Evolutionary conservation across 768 basidiomycete genomes (phyloP).

Genomic region (Hydnum rufescens): DNA sequence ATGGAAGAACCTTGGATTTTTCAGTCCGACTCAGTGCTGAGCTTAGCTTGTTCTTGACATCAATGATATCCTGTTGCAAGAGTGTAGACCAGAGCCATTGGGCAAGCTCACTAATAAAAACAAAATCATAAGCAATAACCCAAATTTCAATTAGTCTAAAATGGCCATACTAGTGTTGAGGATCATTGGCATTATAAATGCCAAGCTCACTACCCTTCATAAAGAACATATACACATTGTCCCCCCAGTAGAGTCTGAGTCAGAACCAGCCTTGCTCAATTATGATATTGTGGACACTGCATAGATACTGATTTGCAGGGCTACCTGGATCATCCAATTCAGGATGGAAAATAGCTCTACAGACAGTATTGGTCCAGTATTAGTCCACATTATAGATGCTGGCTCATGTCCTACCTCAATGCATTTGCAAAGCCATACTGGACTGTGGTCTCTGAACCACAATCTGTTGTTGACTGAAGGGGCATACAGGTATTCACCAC

Average conservation of each 20-base stretch:
- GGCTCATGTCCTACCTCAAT: conserved; percentile 13
- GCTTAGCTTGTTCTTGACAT: conserved; percentile 14
- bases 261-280: conserved; percentile 22
- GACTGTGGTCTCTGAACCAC: conserved; percentile 21
- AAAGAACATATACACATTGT: conserved; percentile 16
- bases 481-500: too few species aligned
- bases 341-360: conserved; percentile 11
- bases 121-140: not conserved
- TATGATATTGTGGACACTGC: conserved; percentile 17
- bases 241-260: conserved; percentile 18
- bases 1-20: conserved; percentile 19
- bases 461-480: conserved; percentile 20
- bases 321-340: conserved; percentile 12
- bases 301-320: conserved; percentile 18
- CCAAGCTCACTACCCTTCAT: not conserved
- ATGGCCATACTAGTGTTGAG: conserved; percentile 16
- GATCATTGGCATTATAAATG: conserved; percentile 14
- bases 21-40: conserved; percentile 16
- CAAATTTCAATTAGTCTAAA: not conserved
- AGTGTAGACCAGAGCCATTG: conserved; percentile 19
- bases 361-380: not conserved
- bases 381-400: not conserved
- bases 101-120: conserved; percentile 13
- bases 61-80: conserved; percentile 15
- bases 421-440: conserved; percentile 19